Percentiles rank a stretch among this genome's conserved stretches.
Evolutionary conservation across 208 protist species (phyloP).

Genomic region (Leishmania guyanensis): DNA sequence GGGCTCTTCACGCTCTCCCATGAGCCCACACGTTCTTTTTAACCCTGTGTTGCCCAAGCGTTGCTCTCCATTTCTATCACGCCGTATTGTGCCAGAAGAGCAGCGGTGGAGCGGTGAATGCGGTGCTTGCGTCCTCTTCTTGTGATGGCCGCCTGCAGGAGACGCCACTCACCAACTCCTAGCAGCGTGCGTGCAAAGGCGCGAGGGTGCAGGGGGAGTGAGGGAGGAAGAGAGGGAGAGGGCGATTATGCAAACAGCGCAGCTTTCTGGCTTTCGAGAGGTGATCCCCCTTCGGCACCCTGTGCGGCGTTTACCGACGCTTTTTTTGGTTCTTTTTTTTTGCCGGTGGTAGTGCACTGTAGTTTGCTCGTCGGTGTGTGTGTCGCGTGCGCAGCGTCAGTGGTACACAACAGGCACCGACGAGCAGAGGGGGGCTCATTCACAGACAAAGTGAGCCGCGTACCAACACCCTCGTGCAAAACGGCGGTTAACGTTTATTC

Average conservation of each 20-base stretch:
- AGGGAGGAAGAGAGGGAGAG: not conserved
- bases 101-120: not conserved
- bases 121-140: not conserved
- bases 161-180: not conserved
- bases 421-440: not conserved
- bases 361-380: not conserved
- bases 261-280: not conserved
- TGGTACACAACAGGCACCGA: not conserved
- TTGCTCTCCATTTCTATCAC: not conserved
- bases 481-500: constrained; percentile 2
- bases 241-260: not conserved
- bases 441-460: no score
- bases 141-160: not conserved
- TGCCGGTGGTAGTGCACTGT: not conserved
- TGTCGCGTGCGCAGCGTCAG: not conserved
- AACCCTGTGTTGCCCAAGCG: not conserved
- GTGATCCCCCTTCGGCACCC: not conserved
- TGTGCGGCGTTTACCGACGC: not conserved
- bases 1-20: not conserved
- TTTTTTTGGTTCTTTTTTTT: not conserved
- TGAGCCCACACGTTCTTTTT: not conserved
- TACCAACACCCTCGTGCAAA: not conserved
- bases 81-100: not conserved
- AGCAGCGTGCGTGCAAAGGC: not conserved
- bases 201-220: not conserved